Conservation (phyloP, 371 early-diverging fungal genomes). For the Actinomortierella wolfii region DNA sequence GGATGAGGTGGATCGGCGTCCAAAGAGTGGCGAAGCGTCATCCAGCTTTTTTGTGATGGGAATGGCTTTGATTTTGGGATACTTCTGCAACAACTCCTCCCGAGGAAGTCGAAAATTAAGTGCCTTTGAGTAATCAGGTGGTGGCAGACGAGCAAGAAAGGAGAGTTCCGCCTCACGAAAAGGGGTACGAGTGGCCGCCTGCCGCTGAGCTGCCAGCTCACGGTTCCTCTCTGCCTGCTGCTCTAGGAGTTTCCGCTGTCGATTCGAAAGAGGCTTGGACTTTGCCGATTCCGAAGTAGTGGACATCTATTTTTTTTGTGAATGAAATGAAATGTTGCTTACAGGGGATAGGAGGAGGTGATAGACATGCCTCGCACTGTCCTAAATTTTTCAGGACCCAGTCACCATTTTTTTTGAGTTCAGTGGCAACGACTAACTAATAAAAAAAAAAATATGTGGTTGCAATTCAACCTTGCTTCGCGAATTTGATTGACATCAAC, state of each 20-base stretch:
- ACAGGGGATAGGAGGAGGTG: no score
- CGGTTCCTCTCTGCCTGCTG: constrained; percentile 38
- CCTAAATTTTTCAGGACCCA: no score
- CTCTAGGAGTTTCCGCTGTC: constrained; percentile 45
- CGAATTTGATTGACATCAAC: no score
- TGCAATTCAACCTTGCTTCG: no score
- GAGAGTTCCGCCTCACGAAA: constrained; percentile 79
- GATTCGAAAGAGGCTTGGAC: constrained; percentile 34
- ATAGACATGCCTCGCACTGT: no score
- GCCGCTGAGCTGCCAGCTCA: constrained; percentile 24
- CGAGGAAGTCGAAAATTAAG: constrained; percentile 55
- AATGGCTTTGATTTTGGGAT: constrained; percentile 42
- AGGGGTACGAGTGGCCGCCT: constrained; percentile 64
- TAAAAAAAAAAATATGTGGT: no score
- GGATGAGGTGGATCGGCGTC: background rate
- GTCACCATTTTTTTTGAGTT: no score
- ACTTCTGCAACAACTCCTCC: constrained; percentile 17
- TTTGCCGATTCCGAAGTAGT: background rate
- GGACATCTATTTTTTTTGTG: no score
- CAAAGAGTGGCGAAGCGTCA: constrained; percentile 38
- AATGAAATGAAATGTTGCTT: no score
- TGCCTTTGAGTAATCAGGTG: constrained; percentile 60
- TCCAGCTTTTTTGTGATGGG: constrained; percentile 31
- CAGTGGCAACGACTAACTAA: no score
- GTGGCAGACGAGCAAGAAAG: constrained; percentile 64